phyloP scores from a whole-genome alignment of 1,284 basidiomycete genomes.

The Apiotrichum mycotoxinovorans region DNA sequence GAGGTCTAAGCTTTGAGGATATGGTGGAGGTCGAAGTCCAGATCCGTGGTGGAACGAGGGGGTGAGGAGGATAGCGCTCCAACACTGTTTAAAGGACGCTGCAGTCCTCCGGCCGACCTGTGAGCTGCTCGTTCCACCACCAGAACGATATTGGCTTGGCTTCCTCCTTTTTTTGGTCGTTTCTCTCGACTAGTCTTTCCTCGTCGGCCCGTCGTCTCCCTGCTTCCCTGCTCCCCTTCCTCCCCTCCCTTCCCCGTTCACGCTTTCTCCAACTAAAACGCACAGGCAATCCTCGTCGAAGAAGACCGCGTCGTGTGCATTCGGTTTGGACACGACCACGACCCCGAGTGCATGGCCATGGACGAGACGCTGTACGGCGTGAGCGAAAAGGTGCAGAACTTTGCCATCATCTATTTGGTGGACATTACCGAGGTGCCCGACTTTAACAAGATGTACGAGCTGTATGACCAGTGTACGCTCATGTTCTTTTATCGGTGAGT shows the following conservation, averaged over 20 bases:
- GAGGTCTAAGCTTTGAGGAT: no score
- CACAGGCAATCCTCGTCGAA: slow-evolving; percentile 88
- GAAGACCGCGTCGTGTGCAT: slow-evolving; percentile 94
- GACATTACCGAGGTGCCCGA: slow-evolving; percentile 98
- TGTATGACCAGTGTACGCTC: slow-evolving; percentile 92
- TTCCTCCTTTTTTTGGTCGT: not conserved
- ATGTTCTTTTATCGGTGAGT: slow-evolving; percentile 95
- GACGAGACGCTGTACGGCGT: slow-evolving; percentile 93
- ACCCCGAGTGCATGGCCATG: slow-evolving; percentile 96
- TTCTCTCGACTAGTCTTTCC: no score
- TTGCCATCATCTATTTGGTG: slow-evolving; percentile 91
- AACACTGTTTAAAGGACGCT: no score
- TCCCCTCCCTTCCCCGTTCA: not conserved
- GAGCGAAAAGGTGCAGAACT: slow-evolving; percentile 96
- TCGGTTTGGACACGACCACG: slow-evolving; percentile 93
- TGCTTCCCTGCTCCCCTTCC: not conserved
- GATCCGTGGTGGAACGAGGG: no score
- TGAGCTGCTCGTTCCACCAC: no score
- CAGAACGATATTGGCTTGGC: no score
- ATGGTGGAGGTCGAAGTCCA: no score
- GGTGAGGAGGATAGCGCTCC: no score
- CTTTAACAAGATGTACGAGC: slow-evolving; percentile 77
- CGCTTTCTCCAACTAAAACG: slow-evolving; percentile 1
- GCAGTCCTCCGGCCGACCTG: no score
- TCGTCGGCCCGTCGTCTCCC: no score